phyloP scores from a whole-genome alignment of 805 yeast species.

The Saturnispora zaruensis region DNA sequence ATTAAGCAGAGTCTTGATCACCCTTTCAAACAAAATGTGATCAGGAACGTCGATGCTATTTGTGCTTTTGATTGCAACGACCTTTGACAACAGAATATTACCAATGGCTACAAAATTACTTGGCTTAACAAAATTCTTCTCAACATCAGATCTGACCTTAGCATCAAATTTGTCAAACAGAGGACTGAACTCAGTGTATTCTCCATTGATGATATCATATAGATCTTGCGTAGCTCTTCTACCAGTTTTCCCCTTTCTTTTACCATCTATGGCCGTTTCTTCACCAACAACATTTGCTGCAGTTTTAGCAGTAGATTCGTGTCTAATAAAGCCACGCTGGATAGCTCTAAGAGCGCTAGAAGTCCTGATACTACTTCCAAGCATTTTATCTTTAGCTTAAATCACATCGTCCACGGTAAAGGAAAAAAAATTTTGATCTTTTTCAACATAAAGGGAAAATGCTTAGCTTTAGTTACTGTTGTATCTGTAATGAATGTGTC shows the following conservation, averaged over 20 bases:
- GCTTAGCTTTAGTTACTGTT: neutral
- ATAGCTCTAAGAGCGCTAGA: neutral
- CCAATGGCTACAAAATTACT: slow-evolving; percentile 5
- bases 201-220: slow-evolving; percentile 3
- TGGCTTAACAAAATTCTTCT: neutral
- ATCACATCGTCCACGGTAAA: neutral
- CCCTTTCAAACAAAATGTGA: slow-evolving; percentile 18
- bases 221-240: slow-evolving; percentile 7
- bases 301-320: neutral
- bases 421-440: neutral
- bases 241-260: neutral
- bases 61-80: slow-evolving; percentile 6
- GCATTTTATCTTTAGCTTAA: neutral
- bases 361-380: neutral
- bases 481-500: neutral
- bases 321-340: neutral
- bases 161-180: slow-evolving; percentile 11
- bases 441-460: neutral
- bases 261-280: neutral
- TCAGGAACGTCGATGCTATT: slow-evolving; percentile 16
- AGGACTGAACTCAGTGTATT: slow-evolving; percentile 12
- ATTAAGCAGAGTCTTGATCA: slow-evolving; percentile 16
- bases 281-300: neutral
- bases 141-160: slow-evolving; percentile 4
- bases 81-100: slow-evolving; percentile 7